Base-by-base conservation (phyloP, 2,329 filamentous ascomycete genomes). In the Podosphaera aphanis region DNA sequence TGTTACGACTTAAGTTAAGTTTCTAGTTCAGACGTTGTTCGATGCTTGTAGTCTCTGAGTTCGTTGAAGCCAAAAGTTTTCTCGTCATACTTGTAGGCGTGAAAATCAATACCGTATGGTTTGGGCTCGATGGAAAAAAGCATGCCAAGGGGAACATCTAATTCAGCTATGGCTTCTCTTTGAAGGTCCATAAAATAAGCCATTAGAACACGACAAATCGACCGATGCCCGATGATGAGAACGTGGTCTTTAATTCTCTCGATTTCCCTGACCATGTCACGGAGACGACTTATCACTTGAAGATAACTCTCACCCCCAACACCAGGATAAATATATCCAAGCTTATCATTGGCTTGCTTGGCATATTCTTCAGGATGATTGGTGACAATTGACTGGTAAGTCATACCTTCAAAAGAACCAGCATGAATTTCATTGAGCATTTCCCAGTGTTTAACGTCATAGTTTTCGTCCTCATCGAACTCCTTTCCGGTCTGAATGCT, bases 341-440 rank as follows among this genome's bases (percentile, higher is more conserved):
- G 75, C 65, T 98, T 98, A 65, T 95, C 82, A 48, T 68, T 68
- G 51, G 78, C 74, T 43, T 90, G 82, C 56, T 81, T 78, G 36
- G 69, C 68, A 59, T 84, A 98, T 59, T 98, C 86, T 2, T 84
- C 77, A 0, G 78, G 79, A 57, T 80, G 79, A 49, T 77, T 73
- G n/a, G 71, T 65, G 47, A 77, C 78, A 54, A 98, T 95, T 55
- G 93, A 83, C 2, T 81, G 73, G 60, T 98, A 95, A 0, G 90
- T 95, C 68, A 94, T 76, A 44, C 90, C 88, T 59, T 98, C 90
- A 65, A 94, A 93, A 43, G 76, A 72, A 13, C 90, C 90, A 0
- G 88, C 80, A 55, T 95, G 92, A 43, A 98, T 74, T 63, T 98
- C 90, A 58, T 98, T 93, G 44, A 98, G 72, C 83, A 93, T 93